These are phyloP conservation scores for Penicillium sp. DNA, from an alignment of 2,329 filamentous ascomycete species.

Conservation along the genomic window DNA sequence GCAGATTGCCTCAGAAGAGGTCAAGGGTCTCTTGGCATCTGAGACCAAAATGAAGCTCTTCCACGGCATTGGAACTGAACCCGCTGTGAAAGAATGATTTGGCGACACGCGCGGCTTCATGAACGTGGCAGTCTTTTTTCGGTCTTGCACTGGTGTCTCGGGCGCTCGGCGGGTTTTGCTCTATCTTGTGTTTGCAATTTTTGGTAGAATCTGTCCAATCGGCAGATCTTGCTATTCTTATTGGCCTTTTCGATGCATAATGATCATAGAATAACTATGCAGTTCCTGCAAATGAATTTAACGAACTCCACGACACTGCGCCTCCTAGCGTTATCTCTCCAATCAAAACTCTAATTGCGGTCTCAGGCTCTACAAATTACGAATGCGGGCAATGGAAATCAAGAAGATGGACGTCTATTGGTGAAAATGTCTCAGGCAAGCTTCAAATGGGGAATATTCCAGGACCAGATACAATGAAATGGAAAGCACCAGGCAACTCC, in stretches of 20 bases:
- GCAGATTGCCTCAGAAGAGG: constrained; percentile 59
- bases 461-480: constrained; percentile 19
- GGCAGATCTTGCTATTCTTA: not conserved
- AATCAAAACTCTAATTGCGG: too few relatives aligned
- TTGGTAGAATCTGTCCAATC: not conserved
- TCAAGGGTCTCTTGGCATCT: constrained; percentile 48
- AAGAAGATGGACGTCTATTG: constrained; percentile 8
- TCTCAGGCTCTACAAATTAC: not conserved
- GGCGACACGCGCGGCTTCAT: not conserved
- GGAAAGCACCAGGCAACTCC: constrained; percentile 8
- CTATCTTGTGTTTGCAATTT: constrained; percentile 1
- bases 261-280: constrained; percentile 5
- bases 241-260: not conserved
- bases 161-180: constrained; percentile 14
- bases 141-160: constrained; percentile 6
- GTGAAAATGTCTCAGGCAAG: not conserved
- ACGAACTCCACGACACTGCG: not conserved
- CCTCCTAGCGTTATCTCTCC: too few relatives aligned
- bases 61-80: constrained; percentile 40
- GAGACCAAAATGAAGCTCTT: constrained; percentile 57
- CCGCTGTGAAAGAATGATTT: constrained; percentile 17
- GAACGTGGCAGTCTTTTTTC: constrained; percentile 10
- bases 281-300: constrained; percentile 7
- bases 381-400: too few relatives aligned
- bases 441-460: constrained; percentile 7